A percentile compares a stretch with the other conserved stretches of the same genome.
phyloP scores from a whole-genome alignment of 352 stramenopile species.

The Globisporangium heterothallicum region DNA sequence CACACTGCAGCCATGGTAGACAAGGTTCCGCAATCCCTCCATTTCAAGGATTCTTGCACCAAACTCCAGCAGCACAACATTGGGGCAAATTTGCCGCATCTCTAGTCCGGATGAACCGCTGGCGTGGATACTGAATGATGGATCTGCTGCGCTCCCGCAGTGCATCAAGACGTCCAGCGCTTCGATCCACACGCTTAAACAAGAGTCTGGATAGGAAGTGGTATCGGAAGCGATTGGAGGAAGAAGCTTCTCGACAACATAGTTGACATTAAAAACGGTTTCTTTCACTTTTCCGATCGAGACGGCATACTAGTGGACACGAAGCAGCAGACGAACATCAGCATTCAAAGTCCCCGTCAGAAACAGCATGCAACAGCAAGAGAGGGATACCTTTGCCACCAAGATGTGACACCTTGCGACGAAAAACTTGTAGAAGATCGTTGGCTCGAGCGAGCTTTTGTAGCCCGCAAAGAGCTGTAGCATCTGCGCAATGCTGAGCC shows the following conservation, averaged over 20 bases:
- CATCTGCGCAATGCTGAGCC: slow-evolving; percentile 48
- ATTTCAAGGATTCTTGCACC: slow-evolving; percentile 35
- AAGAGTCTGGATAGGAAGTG: slow-evolving; percentile 40
- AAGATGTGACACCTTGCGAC: slow-evolving; percentile 48
- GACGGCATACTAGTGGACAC: slow-evolving; percentile 38
- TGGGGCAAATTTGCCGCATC: slow-evolving; percentile 47
- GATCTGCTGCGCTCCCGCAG: slow-evolving; percentile 31
- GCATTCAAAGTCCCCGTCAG: neutral
- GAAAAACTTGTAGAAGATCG: slow-evolving; percentile 44
- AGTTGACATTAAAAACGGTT: slow-evolving; percentile 48
- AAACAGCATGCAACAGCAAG: neutral
- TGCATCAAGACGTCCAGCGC: slow-evolving; percentile 44
- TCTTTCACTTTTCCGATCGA: slow-evolving; percentile 50
- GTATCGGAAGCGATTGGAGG: slow-evolving; percentile 21
- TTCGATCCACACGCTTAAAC: slow-evolving; percentile 52
- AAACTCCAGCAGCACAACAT: slow-evolving; percentile 44
- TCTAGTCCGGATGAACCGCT: slow-evolving; percentile 5
- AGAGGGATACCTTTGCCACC: slow-evolving; percentile 53
- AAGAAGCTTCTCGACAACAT: slow-evolving; percentile 42
- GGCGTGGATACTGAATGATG: slow-evolving; percentile 10
- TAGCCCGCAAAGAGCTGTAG: slow-evolving; percentile 46
- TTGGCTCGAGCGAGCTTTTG: slow-evolving; percentile 39
- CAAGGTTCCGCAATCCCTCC: slow-evolving; percentile 32
- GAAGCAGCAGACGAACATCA: neutral
- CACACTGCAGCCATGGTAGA: slow-evolving; percentile 41